These are phyloP conservation scores for Ramichloridium luteum DNA, from an alignment of 2,329 filamentous ascomycete species.

Conservation along the genomic window DNA sequence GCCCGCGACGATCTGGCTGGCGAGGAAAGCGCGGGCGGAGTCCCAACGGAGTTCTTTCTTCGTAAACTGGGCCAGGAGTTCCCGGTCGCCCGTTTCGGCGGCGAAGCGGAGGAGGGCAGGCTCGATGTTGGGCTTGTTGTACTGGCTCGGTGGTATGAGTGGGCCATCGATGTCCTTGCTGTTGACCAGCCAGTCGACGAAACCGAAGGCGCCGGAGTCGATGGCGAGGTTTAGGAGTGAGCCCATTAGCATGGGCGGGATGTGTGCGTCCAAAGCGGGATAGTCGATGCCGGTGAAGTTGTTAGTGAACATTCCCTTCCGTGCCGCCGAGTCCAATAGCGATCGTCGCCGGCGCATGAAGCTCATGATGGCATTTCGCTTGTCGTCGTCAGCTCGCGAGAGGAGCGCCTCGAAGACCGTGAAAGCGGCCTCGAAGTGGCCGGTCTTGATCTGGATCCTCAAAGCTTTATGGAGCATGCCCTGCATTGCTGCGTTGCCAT, in stretches of 20 bases:
- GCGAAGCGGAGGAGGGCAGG: constrained; percentile 45
- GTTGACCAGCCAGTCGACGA: constrained; percentile 43
- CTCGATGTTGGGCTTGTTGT: constrained; percentile 36
- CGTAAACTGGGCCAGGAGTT: constrained; percentile 21
- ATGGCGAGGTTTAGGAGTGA: constrained; percentile 40
- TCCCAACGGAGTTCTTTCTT: constrained; percentile 3
- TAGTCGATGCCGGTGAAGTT: constrained; percentile 29
- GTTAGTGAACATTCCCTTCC: constrained; percentile 17
- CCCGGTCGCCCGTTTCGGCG: constrained; percentile 34
- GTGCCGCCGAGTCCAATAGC: constrained; percentile 16
- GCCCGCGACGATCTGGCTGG: constrained; percentile 30
- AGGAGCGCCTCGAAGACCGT: constrained; percentile 28
- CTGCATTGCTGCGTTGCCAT: constrained; percentile 32
- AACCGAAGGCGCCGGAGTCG: constrained; percentile 32
- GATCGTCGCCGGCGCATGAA: constrained; percentile 26
- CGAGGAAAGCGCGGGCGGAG: constrained; percentile 26
- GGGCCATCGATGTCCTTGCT: constrained; percentile 42
- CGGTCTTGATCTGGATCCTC: constrained; percentile 27
- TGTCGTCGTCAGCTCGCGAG: constrained; percentile 32
- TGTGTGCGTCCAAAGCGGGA: constrained; percentile 31
- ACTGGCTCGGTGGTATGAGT: constrained; percentile 35
- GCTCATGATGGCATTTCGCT: constrained; percentile 28
- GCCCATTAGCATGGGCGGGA: constrained; percentile 38
- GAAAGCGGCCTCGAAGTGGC: constrained; percentile 29
- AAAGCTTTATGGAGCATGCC: constrained; percentile 33